Evolutionary conservation across 2,329 filamentous ascomycete genomes (phyloP).

Genomic region (Colletotrichum costaricense): DNA sequence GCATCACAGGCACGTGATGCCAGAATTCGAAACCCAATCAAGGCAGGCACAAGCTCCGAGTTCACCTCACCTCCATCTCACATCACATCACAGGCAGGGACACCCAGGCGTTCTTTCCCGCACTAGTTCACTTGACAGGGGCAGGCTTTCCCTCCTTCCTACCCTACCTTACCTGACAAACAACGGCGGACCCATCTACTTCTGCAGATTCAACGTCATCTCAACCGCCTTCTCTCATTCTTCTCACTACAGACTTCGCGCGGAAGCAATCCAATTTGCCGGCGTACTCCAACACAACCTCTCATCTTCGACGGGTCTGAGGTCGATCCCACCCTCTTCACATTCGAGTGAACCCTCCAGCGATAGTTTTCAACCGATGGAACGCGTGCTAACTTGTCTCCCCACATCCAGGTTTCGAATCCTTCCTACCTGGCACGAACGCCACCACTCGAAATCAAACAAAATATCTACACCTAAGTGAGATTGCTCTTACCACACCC

Average conservation of each 20-base stretch:
- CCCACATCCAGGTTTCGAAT: neutral
- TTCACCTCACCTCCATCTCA: neutral
- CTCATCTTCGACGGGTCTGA: neutral
- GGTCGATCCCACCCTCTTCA: neutral
- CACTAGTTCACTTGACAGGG: neutral
- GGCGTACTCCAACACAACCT: neutral
- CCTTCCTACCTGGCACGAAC: neutral
- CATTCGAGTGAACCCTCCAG: neutral
- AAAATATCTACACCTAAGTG: neutral
- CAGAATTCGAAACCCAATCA: neutral
- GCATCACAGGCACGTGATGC: neutral
- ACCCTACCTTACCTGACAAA: neutral
- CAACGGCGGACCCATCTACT: conserved; percentile 2
- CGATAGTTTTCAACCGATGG: neutral
- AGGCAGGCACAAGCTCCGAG: neutral
- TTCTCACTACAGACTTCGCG: neutral
- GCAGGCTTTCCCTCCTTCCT: neutral
- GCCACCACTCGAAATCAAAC: neutral
- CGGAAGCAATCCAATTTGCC: neutral
- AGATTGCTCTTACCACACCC: no score
- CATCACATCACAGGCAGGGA: neutral
- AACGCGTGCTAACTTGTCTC: neutral
- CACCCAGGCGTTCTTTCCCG: neutral
- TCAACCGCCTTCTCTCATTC: neutral
- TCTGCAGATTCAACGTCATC: conserved; percentile 27